Evolutionary conservation across 768 basidiomycete species (phyloP), one percentile per base, ranked within the genome.

Genomic region (Lentinula raphanica): DNA sequence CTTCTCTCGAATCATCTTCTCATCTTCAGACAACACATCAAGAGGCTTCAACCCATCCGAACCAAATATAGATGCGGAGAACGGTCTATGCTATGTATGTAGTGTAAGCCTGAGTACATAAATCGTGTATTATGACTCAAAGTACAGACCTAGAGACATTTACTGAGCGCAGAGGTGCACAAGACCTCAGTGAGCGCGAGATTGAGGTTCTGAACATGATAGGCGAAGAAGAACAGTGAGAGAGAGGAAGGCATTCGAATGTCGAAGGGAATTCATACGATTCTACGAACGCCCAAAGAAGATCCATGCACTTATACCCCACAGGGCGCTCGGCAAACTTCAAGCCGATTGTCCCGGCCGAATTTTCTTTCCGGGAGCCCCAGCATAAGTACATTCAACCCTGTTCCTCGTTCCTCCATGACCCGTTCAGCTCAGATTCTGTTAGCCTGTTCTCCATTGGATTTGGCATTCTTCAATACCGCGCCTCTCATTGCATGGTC

Each of bases 21-120:
- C 97, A 67, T 99, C 97, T 29, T 98, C 94, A 3, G 93, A 94
- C 65, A 94, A 95, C 2, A 80, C 81, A 66, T 88, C 86, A 25
- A 98, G 73, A 0, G 92, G 93, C 54, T 79, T 79, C 39, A 80
- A 63, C 40, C 69, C 32, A n/a, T 53, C 21, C n/a, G 21, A 36
- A 8, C 51, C 36, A 21, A 36, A 39, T 53, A 39, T 53, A 8
- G 51, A 53, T 21, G 51, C n/a, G 23, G 51, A 53, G 23, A 53
- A 53, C 6, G 36, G 38, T 39, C 51, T 53, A 28, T 21, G n/a
- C n/a, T n/a, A n/a, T 21, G 3, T 2, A 39, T 3, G 23, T 28
- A 15, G 29, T 2, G n/a, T 12, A n/a, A n/a, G n/a, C 8, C 21
- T 25, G 35, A 8, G n/a, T n/a, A n/a, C n/a, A 44, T 23, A 8